Evolutionary conservation across 2,329 filamentous ascomycete genomes (phyloP).

Genomic region (Ophiostoma australiae): DNA sequence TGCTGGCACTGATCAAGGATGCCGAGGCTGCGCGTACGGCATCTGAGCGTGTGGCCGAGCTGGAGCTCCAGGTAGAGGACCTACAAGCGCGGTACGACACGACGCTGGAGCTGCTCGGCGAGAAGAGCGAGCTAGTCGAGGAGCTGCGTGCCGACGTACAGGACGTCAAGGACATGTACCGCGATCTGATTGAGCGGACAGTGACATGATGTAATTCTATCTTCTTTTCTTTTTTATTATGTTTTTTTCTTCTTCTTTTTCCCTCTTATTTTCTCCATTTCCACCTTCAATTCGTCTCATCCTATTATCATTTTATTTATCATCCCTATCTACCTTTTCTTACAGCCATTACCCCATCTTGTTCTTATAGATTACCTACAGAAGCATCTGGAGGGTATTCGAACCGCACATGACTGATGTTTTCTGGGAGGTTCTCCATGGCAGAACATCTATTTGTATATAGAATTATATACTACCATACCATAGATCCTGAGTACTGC

Average conservation of each 20-base stretch:
- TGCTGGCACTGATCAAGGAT: conserved; percentile 86
- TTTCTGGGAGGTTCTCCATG: neutral
- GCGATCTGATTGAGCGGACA: conserved; percentile 82
- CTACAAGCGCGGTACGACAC: conserved; percentile 80
- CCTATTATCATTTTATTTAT: neutral
- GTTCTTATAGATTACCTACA: neutral
- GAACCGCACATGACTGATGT: neutral
- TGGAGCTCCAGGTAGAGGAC: conserved; percentile 62
- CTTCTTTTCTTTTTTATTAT: neutral
- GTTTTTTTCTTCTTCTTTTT: neutral
- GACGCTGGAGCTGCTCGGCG: conserved; percentile 87
- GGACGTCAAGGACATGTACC: conserved; percentile 94
- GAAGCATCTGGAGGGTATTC: neutral
- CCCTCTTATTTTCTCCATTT: neutral
- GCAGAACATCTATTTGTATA: neutral
- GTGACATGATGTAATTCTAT: conserved; percentile 37
- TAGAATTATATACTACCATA: neutral
- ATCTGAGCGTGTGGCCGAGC: conserved; percentile 53
- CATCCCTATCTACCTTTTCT: neutral
- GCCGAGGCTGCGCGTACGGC: conserved; percentile 63
- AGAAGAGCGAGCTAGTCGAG: conserved; percentile 93
- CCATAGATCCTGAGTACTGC: neutral
- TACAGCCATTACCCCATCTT: neutral
- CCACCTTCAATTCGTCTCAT: neutral
- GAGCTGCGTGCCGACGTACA: conserved; percentile 83